Evolutionary conservation across 495 filamentous ascomycete genomes (phyloP).

Genomic region (Penicillium silybi): DNA sequence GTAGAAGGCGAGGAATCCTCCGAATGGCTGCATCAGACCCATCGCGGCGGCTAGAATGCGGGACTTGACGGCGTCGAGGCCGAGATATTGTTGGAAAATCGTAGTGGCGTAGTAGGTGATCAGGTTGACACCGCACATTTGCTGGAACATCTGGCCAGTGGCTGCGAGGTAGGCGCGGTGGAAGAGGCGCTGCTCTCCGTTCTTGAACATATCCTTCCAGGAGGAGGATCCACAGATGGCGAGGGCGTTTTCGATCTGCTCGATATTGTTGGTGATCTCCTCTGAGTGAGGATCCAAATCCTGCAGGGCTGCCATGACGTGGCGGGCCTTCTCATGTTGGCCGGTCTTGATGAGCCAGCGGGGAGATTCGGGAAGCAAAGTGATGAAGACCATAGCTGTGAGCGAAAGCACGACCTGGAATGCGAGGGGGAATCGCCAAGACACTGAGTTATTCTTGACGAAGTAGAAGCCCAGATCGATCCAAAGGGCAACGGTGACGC

Average conservation of each 20-base stretch:
- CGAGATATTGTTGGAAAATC: constrained; percentile 48
- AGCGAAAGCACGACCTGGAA: constrained; percentile 57
- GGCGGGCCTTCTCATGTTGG: constrained; percentile 48
- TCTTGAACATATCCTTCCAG: constrained; percentile 30
- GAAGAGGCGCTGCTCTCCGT: constrained; percentile 32
- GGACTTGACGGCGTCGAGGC: constrained; percentile 68
- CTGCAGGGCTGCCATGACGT: constrained; percentile 42
- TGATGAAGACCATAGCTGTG: constrained; percentile 52
- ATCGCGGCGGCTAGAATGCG: constrained; percentile 74
- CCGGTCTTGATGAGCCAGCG: constrained; percentile 56
- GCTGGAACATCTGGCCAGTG: constrained; percentile 29
- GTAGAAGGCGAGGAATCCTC: constrained; percentile 71
- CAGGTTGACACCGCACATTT: constrained; percentile 24
- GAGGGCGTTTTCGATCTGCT: constrained; percentile 37
- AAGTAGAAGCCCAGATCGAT: constrained; percentile 45
- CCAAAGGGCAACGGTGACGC: constrained; percentile 43
- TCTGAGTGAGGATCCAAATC: constrained; percentile 22
- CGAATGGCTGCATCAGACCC: constrained; percentile 71
- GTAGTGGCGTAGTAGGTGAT: constrained; percentile 21
- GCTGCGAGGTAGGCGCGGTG: constrained; percentile 31
- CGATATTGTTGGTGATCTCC: constrained; percentile 30
- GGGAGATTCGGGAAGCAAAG: constrained; percentile 59
- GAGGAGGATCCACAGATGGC: constrained; percentile 28
- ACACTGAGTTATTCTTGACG: constrained; percentile 33
- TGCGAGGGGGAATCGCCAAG: constrained; percentile 48